Base-by-base conservation (phyloP, 371 early-diverging fungal genomes). In the Mucor piriformis region DNA sequence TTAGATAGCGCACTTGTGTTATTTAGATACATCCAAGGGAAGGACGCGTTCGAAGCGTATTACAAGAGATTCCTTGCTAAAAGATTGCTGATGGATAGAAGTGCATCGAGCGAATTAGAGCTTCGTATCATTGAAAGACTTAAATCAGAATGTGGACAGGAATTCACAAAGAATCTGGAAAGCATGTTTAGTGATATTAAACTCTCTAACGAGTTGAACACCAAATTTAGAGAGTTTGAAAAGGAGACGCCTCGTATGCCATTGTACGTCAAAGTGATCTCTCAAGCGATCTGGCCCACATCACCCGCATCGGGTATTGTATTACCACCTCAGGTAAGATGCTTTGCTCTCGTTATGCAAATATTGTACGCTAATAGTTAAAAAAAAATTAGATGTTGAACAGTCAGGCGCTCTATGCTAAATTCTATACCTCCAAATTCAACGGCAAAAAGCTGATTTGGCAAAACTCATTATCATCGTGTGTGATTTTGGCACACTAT, bases 41-140 rank as follows among this genome's bases (percentile, higher is more conserved):
- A 96, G 69, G 97, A 97, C 71, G 82, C 93, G 13, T 99, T 99
- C 72, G 97, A 97, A 68, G 93, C 91, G 2, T 97, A 94, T 63
- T 97, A 96, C 72, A 95, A 95, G 58, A 85, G 89, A 10, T 91
- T 90, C 57, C 72, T 99, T 50, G 92, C 97, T 21, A 93, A 91
- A 61, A 84, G 99, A 10, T 77, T 99, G 34, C 66, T 97, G 11
- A 73, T 91, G 35, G 83, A 85, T 46, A 88, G 84, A 54, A 89
- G 87, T 67, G 83, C 88, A 0, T 90, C 90, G 7, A 81, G 82
- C 3, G 97, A 96, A 52, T 67, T 87, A 1, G 99, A 98, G 66
- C 88, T 87, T 62, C 82, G 82, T 57, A 88, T 98, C 77, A 65
- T 97, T 23, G 73, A 81, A 25, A 93, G 91, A 64, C 77, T 98